These are phyloP conservation scores for Eimeria praecox DNA, from an alignment of 169 alveolate species.

Conservation along the genomic window DNA sequence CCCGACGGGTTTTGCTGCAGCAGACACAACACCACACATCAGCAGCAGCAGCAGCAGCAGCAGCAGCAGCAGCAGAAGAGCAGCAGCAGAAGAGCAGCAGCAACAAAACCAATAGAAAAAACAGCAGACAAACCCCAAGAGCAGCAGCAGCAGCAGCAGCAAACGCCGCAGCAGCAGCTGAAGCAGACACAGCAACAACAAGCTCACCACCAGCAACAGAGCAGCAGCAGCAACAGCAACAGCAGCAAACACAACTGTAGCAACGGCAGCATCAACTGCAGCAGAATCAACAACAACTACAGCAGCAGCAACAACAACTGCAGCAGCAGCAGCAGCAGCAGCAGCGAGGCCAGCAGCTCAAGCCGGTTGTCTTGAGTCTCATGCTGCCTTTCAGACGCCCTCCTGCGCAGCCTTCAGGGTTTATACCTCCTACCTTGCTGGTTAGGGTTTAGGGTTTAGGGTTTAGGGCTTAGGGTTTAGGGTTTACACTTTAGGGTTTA, in stretches of 20 bases:
- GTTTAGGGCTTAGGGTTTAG: background rate
- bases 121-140: too few relatives aligned
- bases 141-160: background rate
- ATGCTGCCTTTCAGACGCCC: background rate
- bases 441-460: conserved; percentile 17
- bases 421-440: background rate
- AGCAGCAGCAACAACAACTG: background rate
- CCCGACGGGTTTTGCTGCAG: too few relatives aligned
- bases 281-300: background rate
- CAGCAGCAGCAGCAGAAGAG: too few relatives aligned
- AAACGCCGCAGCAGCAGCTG: background rate
- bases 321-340: background rate
- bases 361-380: background rate
- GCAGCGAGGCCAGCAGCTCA: background rate
- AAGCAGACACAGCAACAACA: background rate
- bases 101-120: too few relatives aligned
- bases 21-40: too few relatives aligned
- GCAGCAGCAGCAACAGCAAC: background rate
- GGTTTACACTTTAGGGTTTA: background rate
- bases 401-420: background rate
- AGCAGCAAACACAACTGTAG: background rate
- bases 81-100: too few relatives aligned
- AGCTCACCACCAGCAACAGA: background rate
- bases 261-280: background rate
- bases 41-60: too few relatives aligned